These are phyloP conservation scores for Plectosphaerella plurivora DNA, from an alignment of 2,329 filamentous ascomycete genomes.

Conservation along the genomic window DNA sequence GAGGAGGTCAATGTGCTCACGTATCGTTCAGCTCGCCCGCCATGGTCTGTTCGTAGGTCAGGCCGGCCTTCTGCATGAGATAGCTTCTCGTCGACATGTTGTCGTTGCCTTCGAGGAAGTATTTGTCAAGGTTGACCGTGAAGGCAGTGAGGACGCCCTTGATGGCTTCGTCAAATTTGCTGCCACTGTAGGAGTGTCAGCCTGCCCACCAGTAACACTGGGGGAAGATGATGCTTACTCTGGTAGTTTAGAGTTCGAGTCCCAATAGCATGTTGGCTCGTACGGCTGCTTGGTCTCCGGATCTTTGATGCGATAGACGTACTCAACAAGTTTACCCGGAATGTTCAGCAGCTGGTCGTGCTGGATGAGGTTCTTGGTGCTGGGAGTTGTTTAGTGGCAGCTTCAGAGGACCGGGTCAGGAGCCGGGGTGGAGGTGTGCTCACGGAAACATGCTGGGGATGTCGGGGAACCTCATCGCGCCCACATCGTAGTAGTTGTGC, in stretches of 20 bases:
- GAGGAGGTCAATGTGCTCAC: neutral
- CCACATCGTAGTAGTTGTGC: slow-evolving; percentile 35
- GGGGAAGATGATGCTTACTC: neutral
- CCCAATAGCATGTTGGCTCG: slow-evolving; percentile 1
- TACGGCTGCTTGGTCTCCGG: neutral
- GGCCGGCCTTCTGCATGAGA: slow-evolving; percentile 9
- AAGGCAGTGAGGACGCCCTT: neutral
- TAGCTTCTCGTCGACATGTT: slow-evolving; percentile 16
- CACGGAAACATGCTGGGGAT: slow-evolving; percentile 20
- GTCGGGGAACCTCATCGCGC: slow-evolving; percentile 33
- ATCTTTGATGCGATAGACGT: slow-evolving; percentile 1
- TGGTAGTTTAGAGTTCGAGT: neutral
- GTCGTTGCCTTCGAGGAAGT: slow-evolving; percentile 3
- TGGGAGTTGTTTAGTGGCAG: neutral
- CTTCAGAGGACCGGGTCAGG: neutral
- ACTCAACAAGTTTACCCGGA: slow-evolving; percentile 8
- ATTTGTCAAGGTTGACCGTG: neutral
- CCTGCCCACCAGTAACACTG: too few relatives aligned
- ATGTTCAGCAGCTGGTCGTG: slow-evolving; percentile 10
- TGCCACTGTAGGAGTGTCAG: neutral
- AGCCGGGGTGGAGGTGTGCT: slow-evolving; percentile 4
- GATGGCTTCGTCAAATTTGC: neutral
- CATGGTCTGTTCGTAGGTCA: slow-evolving; percentile 1
- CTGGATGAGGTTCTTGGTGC: slow-evolving; percentile 2
- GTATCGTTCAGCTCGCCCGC: neutral